Evolutionary conservation across 371 early-diverging fungal species (phyloP).

Genomic region (Apophysomyces elegans): DNA sequence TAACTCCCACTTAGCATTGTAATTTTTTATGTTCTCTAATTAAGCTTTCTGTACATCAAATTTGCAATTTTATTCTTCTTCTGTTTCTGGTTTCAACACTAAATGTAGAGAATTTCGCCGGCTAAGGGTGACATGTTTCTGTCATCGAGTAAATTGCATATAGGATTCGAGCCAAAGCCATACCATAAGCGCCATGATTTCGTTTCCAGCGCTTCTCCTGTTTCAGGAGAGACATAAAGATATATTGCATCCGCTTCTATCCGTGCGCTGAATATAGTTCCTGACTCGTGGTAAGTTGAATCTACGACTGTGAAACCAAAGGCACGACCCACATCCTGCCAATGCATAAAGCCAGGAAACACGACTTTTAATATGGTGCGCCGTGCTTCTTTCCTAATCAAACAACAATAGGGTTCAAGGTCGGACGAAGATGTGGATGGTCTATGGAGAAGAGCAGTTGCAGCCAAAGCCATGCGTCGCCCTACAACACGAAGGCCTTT

Average conservation of each 20-base stretch:
- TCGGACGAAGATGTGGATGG: not conserved
- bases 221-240: constrained; percentile 16
- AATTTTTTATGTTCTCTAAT: constrained; percentile 1
- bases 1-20: constrained; percentile 7
- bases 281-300: not conserved
- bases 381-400: not conserved
- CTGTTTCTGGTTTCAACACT: too few species aligned
- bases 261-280: constrained; percentile 15
- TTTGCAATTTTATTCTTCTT: too few species aligned
- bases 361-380: not conserved
- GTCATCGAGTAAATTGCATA: constrained; percentile 20
- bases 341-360: not conserved
- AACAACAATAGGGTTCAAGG: not conserved
- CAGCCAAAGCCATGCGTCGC: constrained; percentile 32
- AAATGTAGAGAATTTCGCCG: not conserved
- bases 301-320: constrained; percentile 24
- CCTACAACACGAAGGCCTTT: constrained; percentile 29
- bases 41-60: not conserved
- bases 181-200: constrained; percentile 18
- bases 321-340: constrained; percentile 11
- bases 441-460: constrained; percentile 12
- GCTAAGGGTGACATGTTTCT: constrained; percentile 21
- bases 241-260: constrained; percentile 17
- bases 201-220: constrained; percentile 1
- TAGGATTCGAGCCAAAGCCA: constrained; percentile 27